These are phyloP conservation scores for Gossypium turneri DNA, from an alignment of 345 rosid species.

Conservation along the genomic window DNA sequence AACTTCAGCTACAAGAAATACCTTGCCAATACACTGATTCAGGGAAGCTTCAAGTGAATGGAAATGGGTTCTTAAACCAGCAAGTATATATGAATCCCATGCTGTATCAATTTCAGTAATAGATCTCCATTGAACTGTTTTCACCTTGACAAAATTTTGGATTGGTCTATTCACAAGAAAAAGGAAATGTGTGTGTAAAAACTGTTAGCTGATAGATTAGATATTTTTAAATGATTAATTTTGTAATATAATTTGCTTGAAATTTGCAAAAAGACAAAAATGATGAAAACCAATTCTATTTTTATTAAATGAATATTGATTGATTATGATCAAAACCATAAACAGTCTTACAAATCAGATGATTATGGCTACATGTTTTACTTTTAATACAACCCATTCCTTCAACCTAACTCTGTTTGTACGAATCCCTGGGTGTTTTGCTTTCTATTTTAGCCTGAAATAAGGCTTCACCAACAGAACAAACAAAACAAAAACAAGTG, in stretches of 20 bases:
- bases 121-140: constrained; percentile 5
- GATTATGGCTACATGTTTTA: no score
- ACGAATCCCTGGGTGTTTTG: no score
- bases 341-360: background rate
- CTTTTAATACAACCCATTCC: no score
- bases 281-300: background rate
- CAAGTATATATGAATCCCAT: constrained; percentile 25
- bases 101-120: constrained; percentile 34
- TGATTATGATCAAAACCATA: background rate
- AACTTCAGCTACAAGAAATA: constrained; percentile 23
- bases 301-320: background rate
- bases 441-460: no score
- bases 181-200: background rate
- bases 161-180: constrained; percentile 5
- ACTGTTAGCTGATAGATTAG: background rate
- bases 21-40: constrained; percentile 22
- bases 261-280: background rate
- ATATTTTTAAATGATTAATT: background rate
- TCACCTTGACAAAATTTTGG: background rate
- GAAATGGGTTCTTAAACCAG: constrained; percentile 28
- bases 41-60: constrained; percentile 46
- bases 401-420: no score
- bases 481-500: no score
- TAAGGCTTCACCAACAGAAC: no score
- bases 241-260: background rate